These are phyloP conservation scores for Plasmodium fragile DNA, from an alignment of 169 alveolate genomes.

Conservation along the genomic window DNA sequence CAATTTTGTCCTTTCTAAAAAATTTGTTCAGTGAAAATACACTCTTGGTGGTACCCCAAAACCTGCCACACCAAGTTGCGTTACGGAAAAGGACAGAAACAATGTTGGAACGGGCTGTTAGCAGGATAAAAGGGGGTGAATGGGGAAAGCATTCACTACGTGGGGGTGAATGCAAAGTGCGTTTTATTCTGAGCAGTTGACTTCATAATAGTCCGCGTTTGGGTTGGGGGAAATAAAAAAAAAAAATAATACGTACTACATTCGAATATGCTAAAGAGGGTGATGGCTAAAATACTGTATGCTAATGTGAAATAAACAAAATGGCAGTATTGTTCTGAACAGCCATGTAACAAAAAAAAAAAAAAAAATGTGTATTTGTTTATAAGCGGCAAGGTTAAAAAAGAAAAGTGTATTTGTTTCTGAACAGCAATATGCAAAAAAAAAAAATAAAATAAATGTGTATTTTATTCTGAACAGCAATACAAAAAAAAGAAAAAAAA, in stretches of 20 bases:
- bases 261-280: constrained; percentile 9
- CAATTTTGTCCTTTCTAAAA: not conserved
- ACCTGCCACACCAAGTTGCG: not conserved
- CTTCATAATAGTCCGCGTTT: not conserved
- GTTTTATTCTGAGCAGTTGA: not conserved
- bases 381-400: constrained; percentile 18
- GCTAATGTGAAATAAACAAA: constrained; percentile 4
- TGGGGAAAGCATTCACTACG: not conserved
- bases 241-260: not conserved
- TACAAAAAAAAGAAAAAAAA: not conserved
- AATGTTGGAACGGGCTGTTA: not conserved
- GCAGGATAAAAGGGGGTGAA: not conserved
- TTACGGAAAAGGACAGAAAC: constrained; percentile 3
- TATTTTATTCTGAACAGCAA: not conserved
- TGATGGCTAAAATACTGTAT: not conserved
- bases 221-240: not conserved
- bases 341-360: not conserved
- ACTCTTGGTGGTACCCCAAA: constrained; percentile 7
- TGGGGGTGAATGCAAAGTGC: not conserved
- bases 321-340: not conserved
- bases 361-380: not conserved
- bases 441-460: not conserved
- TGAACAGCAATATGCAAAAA: not conserved
- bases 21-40: constrained; percentile 5
- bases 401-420: not conserved